Conservation (phyloP, 345 rosid genomes). For the Streptanthus diversifolius region DNA sequence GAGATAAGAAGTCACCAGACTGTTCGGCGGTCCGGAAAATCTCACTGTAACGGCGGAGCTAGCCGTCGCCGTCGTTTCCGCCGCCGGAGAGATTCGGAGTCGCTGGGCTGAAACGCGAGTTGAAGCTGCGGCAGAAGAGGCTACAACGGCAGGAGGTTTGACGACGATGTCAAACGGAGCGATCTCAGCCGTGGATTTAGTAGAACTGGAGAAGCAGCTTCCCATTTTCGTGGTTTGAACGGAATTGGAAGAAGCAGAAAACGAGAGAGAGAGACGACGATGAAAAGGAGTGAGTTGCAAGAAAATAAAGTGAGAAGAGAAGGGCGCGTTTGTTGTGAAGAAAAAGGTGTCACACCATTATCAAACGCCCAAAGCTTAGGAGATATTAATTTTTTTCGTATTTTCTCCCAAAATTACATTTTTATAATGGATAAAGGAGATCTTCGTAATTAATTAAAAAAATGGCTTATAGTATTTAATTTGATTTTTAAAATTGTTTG, state of each 20-base stretch:
- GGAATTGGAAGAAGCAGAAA: not conserved
- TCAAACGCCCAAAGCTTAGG: slow-evolving; percentile 11
- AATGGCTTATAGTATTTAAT: not conserved
- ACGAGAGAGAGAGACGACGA: slow-evolving; percentile 1
- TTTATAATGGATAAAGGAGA: not conserved
- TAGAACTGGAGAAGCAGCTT: slow-evolving; percentile 36
- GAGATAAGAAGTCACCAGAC: slow-evolving; percentile 41
- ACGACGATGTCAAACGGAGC: slow-evolving; percentile 43
- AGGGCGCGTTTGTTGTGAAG: slow-evolving; percentile 7
- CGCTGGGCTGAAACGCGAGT: not conserved
- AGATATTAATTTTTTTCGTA: not conserved
- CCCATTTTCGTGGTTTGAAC: slow-evolving; percentile 48
- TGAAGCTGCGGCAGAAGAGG: slow-evolving; percentile 7
- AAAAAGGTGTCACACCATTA: slow-evolving; percentile 31
- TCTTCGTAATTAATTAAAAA: slow-evolving; percentile 3
- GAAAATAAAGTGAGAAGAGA: slow-evolving; percentile 18
- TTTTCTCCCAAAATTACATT: not conserved
- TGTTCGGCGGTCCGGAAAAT: slow-evolving; percentile 37
- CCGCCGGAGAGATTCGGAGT: not conserved
- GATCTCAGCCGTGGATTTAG: slow-evolving; percentile 48
- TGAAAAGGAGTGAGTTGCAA: slow-evolving; percentile 20
- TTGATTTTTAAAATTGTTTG: not conserved
- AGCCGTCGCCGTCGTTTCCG: slow-evolving; percentile 2
- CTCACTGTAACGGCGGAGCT: slow-evolving; percentile 32
- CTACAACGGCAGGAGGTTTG: slow-evolving; percentile 8